These are phyloP conservation scores for Neofusicoccum umdonicola DNA, from an alignment of 2,329 filamentous ascomycete species.

Conservation along the genomic window DNA sequence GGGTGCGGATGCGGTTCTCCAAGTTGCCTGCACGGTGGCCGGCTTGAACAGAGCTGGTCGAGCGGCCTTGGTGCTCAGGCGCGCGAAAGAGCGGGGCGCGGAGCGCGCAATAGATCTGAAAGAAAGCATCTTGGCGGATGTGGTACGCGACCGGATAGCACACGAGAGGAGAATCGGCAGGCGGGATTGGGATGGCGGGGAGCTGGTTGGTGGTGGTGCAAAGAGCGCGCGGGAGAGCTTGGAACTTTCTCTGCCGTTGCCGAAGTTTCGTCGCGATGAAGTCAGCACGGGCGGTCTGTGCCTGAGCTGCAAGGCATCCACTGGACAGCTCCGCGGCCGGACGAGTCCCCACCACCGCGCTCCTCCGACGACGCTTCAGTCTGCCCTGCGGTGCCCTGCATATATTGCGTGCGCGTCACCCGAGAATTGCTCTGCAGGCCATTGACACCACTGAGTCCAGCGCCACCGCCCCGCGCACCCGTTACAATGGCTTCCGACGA, in stretches of 20 bases:
- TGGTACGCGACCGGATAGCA: conserved; percentile 9
- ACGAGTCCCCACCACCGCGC: conserved; percentile 1
- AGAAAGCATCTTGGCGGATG: conserved; percentile 40
- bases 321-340: conserved; percentile 8
- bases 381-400: background rate
- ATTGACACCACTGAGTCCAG: background rate
- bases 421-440: background rate
- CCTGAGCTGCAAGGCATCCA: background rate
- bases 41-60: conserved; percentile 34
- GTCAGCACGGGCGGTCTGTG: conserved; percentile 1
- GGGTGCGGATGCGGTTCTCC: conserved; percentile 31
- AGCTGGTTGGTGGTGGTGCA: background rate
- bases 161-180: conserved; percentile 1
- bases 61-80: conserved; percentile 38
- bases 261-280: conserved; percentile 12
- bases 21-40: conserved; percentile 31
- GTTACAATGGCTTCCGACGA: conserved; percentile 17
- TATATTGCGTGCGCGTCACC: background rate
- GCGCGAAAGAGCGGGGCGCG: conserved; percentile 43
- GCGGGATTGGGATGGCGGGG: background rate
- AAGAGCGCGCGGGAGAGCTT: background rate
- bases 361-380: background rate
- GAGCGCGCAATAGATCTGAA: conserved; percentile 46
- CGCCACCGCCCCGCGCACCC: background rate
- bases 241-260: conserved; percentile 1